These are phyloP conservation scores for Scorias spongiosa DNA, from an alignment of 2,329 filamentous ascomycete species.

Conservation along the genomic window DNA sequence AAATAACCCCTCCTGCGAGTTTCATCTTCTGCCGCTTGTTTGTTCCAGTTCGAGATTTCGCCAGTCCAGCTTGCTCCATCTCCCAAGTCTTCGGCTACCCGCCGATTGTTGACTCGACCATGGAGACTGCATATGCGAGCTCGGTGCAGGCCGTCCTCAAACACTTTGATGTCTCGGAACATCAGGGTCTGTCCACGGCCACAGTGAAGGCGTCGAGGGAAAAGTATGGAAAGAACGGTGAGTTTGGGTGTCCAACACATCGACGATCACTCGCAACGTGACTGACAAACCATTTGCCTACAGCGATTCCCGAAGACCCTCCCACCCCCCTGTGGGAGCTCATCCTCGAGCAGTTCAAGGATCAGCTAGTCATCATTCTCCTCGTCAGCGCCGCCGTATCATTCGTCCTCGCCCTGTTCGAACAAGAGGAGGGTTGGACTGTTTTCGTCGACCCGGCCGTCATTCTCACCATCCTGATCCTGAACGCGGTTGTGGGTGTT, in stretches of 20 bases:
- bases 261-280: background rate
- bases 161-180: conserved; percentile 22
- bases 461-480: conserved; percentile 89
- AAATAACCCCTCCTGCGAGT: too few species aligned
- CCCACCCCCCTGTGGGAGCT: conserved; percentile 93
- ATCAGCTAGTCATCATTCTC: conserved; percentile 91
- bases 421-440: conserved; percentile 86
- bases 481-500: conserved; percentile 94
- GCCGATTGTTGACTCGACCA: conserved; percentile 4
- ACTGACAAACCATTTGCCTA: background rate
- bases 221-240: conserved; percentile 24
- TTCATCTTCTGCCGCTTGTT: too few species aligned
- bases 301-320: conserved; percentile 72
- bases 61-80: too few species aligned
- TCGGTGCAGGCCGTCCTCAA: conserved; percentile 20
- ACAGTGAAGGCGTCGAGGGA: conserved; percentile 15
- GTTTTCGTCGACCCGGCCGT: conserved; percentile 94
- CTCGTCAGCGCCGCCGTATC: conserved; percentile 86
- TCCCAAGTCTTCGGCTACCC: too few species aligned
- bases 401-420: conserved; percentile 82
- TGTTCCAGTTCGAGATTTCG: too few species aligned
- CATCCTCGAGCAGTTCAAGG: conserved; percentile 96
- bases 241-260: background rate
- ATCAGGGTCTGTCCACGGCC: conserved; percentile 17
- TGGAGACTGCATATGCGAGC: conserved; percentile 23